Base-by-base conservation (phyloP, 2,329 filamentous ascomycete species). In the Huntiella omanensis region DNA sequence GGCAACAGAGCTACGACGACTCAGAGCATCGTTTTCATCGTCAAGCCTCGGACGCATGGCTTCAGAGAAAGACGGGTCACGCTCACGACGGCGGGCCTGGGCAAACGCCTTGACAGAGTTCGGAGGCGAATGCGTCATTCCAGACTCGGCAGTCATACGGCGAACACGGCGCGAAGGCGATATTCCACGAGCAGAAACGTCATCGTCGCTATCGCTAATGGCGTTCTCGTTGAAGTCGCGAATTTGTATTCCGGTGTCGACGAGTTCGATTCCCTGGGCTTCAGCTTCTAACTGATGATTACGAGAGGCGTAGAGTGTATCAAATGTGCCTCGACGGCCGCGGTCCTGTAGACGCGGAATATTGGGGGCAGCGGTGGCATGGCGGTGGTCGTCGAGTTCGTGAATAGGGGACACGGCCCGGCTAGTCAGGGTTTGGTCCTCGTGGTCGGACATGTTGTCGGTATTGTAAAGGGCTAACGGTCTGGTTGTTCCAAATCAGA, bases 71-170 rank as follows among this genome's bases (percentile, higher is more conserved):
- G 70, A 77, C 57, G 70, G 59, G 50, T 77, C 84, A 38, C 87
- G 81, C 58, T 88, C 83, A 49, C 87, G 80, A 49, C 85, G 83
- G 43, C 85, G 80, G 47, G 84, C 83, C 56, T 91, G 83, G 13
- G 91, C 91, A 61, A 98, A 98, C 3, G 91, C 91, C 60, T 96
- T 93, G 44, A 98, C 86, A 0, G 91, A 98, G 61, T 95, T 98
- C 5, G 91, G 91, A 8, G 88, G 88, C 4, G 91, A 96, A 2
- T 75, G 66, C 1, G 83, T 85, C 47, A 84, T 73, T 40, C 67
- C 60, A 1, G 73, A 73, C 32, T 69, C 70, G 46, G 80, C 64
- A 43, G 72, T 72, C 48, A 70, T 67, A 48, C 73, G 70, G 12
- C 74, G 72, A 49, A 63, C 64, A 34, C 64, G 68, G 5, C 63